A percentile compares a stretch with the other conserved stretches of the same genome.
phyloP scores from a whole-genome alignment of 2,329 filamentous ascomycete genomes.

The Stenocarpella maydis region DNA sequence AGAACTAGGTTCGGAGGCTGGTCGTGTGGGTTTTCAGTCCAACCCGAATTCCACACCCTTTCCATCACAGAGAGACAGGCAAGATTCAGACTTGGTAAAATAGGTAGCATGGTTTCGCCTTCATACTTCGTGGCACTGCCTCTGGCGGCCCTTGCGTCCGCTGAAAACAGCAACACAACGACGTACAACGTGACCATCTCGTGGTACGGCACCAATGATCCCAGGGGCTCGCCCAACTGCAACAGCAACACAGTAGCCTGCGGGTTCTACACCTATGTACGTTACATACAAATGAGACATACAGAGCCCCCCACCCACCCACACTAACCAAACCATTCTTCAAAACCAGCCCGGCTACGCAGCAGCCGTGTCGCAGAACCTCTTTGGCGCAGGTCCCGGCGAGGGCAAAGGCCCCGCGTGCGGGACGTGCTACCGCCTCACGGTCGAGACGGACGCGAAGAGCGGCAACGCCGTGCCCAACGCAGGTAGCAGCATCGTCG shows the following conservation, averaged over 20 bases:
- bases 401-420: slow-evolving; percentile 22
- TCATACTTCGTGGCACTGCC: neutral
- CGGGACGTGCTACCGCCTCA: slow-evolving; percentile 25
- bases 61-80: neutral
- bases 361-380: slow-evolving; percentile 25
- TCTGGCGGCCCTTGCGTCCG: neutral
- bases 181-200: slow-evolving; percentile 26
- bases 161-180: slow-evolving; percentile 5
- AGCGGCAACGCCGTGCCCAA: slow-evolving; percentile 17
- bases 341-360: slow-evolving; percentile 18
- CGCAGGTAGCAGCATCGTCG: slow-evolving; percentile 25
- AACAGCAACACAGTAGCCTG: slow-evolving; percentile 28
- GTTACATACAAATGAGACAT: neutral
- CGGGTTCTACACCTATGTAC: slow-evolving; percentile 30
- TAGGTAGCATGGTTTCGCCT: neutral
- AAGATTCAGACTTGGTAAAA: neutral
- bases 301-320: neutral
- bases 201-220: slow-evolving; percentile 29
- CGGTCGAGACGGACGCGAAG: slow-evolving; percentile 5
- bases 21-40: neutral
- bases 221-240: slow-evolving; percentile 26
- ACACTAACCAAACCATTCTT: neutral
- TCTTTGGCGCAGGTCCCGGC: slow-evolving; percentile 21
- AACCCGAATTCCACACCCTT: neutral
- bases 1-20: too few species aligned